Percentiles rank a stretch among this genome's conserved stretches.
phyloP scores from a whole-genome alignment of 805 yeast species.

The Ogataea glucozyma region DNA sequence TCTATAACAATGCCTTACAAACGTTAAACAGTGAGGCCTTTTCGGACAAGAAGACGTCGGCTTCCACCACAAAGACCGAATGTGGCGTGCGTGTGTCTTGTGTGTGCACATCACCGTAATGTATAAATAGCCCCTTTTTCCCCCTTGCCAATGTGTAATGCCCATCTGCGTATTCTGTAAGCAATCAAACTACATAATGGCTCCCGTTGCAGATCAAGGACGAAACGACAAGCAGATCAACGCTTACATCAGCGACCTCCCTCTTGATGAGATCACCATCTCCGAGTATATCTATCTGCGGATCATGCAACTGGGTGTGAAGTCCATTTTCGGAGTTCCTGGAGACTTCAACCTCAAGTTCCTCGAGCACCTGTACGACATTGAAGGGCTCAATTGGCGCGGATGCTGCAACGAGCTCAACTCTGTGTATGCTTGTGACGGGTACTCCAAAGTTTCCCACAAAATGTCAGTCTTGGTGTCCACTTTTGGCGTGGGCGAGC shows the following conservation, averaged over 20 bases:
- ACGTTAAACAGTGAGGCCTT: too few species aligned
- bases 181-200: slow-evolving; percentile 14
- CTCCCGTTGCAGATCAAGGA: slow-evolving; percentile 23
- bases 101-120: too few species aligned
- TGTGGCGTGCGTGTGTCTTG: too few species aligned
- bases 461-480: slow-evolving; percentile 43
- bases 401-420: slow-evolving; percentile 55
- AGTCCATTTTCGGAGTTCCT: slow-evolving; percentile 56
- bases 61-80: too few species aligned
- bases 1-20: too few species aligned
- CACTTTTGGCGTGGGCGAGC: slow-evolving; percentile 54
- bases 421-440: slow-evolving; percentile 53
- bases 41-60: too few species aligned
- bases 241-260: slow-evolving; percentile 9
- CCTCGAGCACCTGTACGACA: slow-evolving; percentile 45
- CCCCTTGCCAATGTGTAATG: too few species aligned
- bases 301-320: slow-evolving; percentile 44
- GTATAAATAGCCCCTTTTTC: too few species aligned
- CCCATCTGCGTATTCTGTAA: too few species aligned
- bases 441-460: slow-evolving; percentile 41
- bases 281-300: slow-evolving; percentile 50
- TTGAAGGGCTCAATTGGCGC: slow-evolving; percentile 35
- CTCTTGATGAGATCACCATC: slow-evolving; percentile 25
- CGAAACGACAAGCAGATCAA: slow-evolving; percentile 7
- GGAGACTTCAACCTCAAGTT: slow-evolving; percentile 59